These are phyloP conservation scores for Fusarium nelsonii DNA, from an alignment of 2,329 filamentous ascomycete species.

Conservation along the genomic window DNA sequence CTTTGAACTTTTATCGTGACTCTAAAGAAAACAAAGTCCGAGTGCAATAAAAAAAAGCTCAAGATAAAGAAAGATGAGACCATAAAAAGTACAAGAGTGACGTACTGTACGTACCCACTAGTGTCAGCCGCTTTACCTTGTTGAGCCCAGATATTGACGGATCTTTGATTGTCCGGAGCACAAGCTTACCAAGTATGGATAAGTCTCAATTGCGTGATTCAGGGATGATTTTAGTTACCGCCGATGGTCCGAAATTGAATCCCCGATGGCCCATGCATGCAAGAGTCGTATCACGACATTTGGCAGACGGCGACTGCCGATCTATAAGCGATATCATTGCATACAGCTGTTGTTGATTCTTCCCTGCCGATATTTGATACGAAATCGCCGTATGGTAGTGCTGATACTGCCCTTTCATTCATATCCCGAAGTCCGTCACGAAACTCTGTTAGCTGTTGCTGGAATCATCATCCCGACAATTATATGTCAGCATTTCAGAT, in stretches of 20 bases:
- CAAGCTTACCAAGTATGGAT: neutral
- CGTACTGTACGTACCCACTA: slow-evolving; percentile 31
- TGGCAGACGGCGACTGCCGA: slow-evolving; percentile 20
- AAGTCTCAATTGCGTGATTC: slow-evolving; percentile 35
- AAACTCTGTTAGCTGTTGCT: too few relatives aligned
- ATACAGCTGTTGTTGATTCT: neutral
- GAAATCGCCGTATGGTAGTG: neutral
- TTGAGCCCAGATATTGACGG: neutral
- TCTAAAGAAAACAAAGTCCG: neutral
- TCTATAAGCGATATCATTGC: neutral
- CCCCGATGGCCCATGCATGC: slow-evolving; percentile 10
- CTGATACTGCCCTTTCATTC: too few relatives aligned
- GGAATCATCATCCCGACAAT: too few relatives aligned
- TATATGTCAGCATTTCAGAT: too few relatives aligned
- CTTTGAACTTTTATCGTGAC: neutral
- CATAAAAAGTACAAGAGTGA: slow-evolving; percentile 33
- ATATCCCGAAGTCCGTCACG: too few relatives aligned
- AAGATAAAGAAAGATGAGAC: slow-evolving; percentile 7
- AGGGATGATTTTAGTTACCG: slow-evolving; percentile 30
- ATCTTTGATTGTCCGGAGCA: neutral
- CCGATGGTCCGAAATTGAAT: slow-evolving; percentile 28
- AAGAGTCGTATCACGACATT: neutral
- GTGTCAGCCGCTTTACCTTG: neutral
- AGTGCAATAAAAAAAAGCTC: slow-evolving; percentile 20
- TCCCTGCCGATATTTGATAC: accelerated